Conservation (phyloP, 768 basidiomycete genomes). For the Termitomyces sp. region DNA sequence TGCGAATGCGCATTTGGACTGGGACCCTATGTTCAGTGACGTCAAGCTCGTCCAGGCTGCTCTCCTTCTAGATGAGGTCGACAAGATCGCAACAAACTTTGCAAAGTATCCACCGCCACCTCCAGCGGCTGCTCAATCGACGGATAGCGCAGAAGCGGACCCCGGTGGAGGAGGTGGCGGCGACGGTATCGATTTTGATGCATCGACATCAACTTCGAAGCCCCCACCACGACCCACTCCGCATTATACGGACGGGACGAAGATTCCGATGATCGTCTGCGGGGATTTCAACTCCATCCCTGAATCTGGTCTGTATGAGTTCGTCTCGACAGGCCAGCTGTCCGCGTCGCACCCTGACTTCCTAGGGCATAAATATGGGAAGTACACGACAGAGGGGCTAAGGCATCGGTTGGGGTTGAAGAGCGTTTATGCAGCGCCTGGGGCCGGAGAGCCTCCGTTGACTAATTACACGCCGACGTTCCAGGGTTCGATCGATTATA, state of each 20-base stretch:
- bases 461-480: constrained; percentile 92
- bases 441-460: constrained; percentile 47
- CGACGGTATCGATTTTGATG: constrained; percentile 4
- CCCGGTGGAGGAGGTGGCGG: constrained; percentile 9
- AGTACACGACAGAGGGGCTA: constrained; percentile 87
- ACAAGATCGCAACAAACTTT: constrained; percentile 83
- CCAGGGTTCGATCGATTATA: constrained; percentile 85
- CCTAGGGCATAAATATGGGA: constrained; percentile 85
- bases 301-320: constrained; percentile 86
- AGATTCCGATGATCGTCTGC: constrained; percentile 87
- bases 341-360: constrained; percentile 84
- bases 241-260: constrained; percentile 72
- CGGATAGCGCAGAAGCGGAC: constrained; percentile 16
- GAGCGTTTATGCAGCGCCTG: constrained; percentile 67
- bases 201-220: constrained; percentile 8
- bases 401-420: constrained; percentile 75
- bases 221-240: constrained; percentile 48
- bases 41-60: constrained; percentile 98
- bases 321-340: constrained; percentile 66
- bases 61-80: constrained; percentile 85
- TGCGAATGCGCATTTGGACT: constrained; percentile 87
- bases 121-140: constrained; percentile 26
- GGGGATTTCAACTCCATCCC: constrained; percentile 97
- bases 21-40: constrained; percentile 90
- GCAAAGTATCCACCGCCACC: constrained; percentile 69